Evolutionary conservation across 1,139 yeast genomes (phyloP).

Genomic region (Yamadazyma aaseri): DNA sequence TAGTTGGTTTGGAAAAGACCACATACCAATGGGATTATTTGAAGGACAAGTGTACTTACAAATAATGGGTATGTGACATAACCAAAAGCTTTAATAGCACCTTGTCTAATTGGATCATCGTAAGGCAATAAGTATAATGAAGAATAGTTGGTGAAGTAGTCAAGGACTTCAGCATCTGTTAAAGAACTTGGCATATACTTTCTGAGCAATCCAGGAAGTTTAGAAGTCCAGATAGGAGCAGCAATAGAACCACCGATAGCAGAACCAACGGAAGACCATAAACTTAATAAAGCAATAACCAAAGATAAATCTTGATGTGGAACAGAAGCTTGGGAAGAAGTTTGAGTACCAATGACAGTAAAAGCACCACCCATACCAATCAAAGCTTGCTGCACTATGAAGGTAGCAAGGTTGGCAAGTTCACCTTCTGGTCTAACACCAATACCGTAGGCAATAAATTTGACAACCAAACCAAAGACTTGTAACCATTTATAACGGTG

Average conservation of each 20-base stretch:
- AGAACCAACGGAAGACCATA: slow-evolving; percentile 42
- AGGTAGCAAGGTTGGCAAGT: slow-evolving; percentile 19
- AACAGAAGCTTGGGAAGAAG: slow-evolving; percentile 35
- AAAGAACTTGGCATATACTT: slow-evolving; percentile 21
- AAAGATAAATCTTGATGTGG: slow-evolving; percentile 48
- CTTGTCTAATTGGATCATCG: slow-evolving; percentile 24
- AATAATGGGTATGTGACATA: slow-evolving; percentile 22
- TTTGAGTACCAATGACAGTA: slow-evolving; percentile 28
- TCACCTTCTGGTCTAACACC: slow-evolving; percentile 17
- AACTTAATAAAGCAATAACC: slow-evolving; percentile 40
- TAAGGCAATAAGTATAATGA: slow-evolving; percentile 17
- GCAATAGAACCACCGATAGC: slow-evolving; percentile 46
- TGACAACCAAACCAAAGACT: slow-evolving; percentile 24
- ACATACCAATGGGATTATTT: slow-evolving; percentile 22
- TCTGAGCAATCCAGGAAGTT: slow-evolving; percentile 30
- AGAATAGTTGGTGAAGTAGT: slow-evolving; percentile 18
- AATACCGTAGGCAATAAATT: slow-evolving; percentile 28
- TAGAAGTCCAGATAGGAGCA: slow-evolving; percentile 49
- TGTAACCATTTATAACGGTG: slow-evolving; percentile 32
- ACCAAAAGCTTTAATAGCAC: slow-evolving; percentile 27
- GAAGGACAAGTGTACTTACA: slow-evolving; percentile 23
- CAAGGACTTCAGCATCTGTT: slow-evolving; percentile 14
- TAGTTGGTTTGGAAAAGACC: slow-evolving; percentile 31
- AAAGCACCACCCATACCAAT: slow-evolving; percentile 32
- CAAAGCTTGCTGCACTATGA: slow-evolving; percentile 21